Evolutionary conservation across 805 yeast genomes (phyloP).

Genomic region (Lipomyces oligophaga): DNA sequence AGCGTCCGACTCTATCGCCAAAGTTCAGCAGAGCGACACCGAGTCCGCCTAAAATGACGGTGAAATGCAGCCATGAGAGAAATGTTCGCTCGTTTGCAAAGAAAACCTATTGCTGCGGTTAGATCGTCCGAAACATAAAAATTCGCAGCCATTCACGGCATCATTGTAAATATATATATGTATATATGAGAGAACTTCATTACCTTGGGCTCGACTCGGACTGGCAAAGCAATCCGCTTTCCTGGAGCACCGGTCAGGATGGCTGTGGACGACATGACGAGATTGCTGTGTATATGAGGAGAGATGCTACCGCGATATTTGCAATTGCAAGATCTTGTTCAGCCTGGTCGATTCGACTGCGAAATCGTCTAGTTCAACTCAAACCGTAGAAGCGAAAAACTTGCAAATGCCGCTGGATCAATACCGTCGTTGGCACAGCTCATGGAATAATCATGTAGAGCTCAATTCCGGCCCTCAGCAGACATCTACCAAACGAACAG

Average conservation of each 20-base stretch:
- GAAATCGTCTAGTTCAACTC: neutral
- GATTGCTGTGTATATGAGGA: neutral
- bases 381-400: no score
- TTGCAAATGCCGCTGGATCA: no score
- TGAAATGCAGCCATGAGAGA: constrained; percentile 96
- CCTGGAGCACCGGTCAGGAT: constrained; percentile 70
- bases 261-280: constrained; percentile 63
- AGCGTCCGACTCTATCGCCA: constrained; percentile 90
- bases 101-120: constrained; percentile 63
- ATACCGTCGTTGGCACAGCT: no score
- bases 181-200: neutral
- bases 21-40: constrained; percentile 95
- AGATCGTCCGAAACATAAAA: neutral
- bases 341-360: neutral
- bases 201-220: constrained; percentile 91
- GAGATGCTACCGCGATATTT: no score
- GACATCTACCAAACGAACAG: no score
- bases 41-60: constrained; percentile 94
- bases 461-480: no score
- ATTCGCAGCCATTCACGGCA: neutral
- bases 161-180: neutral
- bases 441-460: no score
- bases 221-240: constrained; percentile 95
- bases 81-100: constrained; percentile 99
- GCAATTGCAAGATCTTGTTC: no score